A percentile compares a stretch with the other conserved stretches of the same genome.
phyloP scores from a whole-genome alignment of 2,329 filamentous ascomycete species.

The Diaporthe sp. region DNA sequence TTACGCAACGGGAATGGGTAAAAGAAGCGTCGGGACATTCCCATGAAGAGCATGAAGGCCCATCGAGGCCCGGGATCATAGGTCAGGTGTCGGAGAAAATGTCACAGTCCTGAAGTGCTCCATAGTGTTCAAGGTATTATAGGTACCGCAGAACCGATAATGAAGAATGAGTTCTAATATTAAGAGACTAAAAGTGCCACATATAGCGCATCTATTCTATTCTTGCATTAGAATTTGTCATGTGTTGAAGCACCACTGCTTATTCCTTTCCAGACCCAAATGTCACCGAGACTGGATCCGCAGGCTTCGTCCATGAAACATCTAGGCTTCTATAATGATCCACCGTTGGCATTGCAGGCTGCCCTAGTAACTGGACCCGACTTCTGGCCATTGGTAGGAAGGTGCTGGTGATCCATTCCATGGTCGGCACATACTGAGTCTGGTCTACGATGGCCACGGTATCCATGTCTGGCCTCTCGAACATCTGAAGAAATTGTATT shows the following conservation, averaged over 20 bases:
- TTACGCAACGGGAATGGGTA: constrained; percentile 10
- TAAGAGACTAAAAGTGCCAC: neutral
- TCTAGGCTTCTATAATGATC: neutral
- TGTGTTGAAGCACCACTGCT: neutral
- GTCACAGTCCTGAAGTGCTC: neutral
- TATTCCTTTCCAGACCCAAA: too few species aligned
- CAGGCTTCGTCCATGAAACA: constrained; percentile 28
- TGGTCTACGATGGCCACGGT: neutral
- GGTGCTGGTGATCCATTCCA: constrained; percentile 4
- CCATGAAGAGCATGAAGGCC: neutral
- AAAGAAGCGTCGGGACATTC: neutral
- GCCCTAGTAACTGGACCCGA: neutral
- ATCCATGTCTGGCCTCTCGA: constrained; percentile 18
- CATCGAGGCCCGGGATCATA: neutral
- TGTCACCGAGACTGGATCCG: too few species aligned
- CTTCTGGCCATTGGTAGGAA: constrained; percentile 9
- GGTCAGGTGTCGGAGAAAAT: neutral
- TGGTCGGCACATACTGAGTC: constrained; percentile 1
- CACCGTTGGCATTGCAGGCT: neutral
- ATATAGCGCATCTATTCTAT: neutral
- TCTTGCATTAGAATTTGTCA: neutral
- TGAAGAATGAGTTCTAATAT: neutral
- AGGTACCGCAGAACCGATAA: neutral
- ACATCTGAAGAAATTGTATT: neutral
- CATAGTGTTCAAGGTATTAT: neutral